phyloP scores from a whole-genome alignment of 495 filamentous ascomycete species.

The Patellaria atrata region DNA sequence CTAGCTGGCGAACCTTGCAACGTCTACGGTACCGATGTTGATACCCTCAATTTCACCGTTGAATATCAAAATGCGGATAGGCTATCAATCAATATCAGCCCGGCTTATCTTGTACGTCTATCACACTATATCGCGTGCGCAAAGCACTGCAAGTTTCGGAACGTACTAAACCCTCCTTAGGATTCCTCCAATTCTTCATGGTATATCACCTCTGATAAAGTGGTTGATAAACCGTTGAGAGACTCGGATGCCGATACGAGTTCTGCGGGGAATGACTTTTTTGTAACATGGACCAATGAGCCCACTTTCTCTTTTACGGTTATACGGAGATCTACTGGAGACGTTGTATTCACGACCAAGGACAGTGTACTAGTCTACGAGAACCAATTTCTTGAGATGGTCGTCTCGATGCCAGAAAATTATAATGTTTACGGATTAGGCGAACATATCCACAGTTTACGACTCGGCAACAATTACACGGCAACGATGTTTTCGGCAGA shows the following conservation, averaged over 20 bases:
- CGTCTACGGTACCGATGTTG: constrained; percentile 47
- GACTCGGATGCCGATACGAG: constrained; percentile 27
- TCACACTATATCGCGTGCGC: background rate
- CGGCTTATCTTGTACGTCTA: constrained; percentile 38
- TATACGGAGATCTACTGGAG: constrained; percentile 38
- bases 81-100: constrained; percentile 40
- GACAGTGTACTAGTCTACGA: constrained; percentile 45
- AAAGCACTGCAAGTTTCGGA: background rate
- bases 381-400: constrained; percentile 52
- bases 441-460: constrained; percentile 44
- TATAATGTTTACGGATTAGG: constrained; percentile 53
- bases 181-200: constrained; percentile 49
- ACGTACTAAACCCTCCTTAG: constrained; percentile 3
- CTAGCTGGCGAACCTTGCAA: constrained; percentile 46
- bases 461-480: constrained; percentile 43
- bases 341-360: constrained; percentile 43
- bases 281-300: constrained; percentile 44
- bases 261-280: constrained; percentile 33
- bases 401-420: constrained; percentile 38
- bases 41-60: constrained; percentile 39
- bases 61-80: constrained; percentile 43
- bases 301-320: constrained; percentile 47
- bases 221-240: constrained; percentile 44
- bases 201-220: constrained; percentile 48
- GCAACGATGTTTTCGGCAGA: constrained; percentile 62